Percentiles rank a stretch among this genome's conserved stretches.
Conservation (phyloP, 169 alveolate species). For the Besnoitia besnoiti region DNA sequence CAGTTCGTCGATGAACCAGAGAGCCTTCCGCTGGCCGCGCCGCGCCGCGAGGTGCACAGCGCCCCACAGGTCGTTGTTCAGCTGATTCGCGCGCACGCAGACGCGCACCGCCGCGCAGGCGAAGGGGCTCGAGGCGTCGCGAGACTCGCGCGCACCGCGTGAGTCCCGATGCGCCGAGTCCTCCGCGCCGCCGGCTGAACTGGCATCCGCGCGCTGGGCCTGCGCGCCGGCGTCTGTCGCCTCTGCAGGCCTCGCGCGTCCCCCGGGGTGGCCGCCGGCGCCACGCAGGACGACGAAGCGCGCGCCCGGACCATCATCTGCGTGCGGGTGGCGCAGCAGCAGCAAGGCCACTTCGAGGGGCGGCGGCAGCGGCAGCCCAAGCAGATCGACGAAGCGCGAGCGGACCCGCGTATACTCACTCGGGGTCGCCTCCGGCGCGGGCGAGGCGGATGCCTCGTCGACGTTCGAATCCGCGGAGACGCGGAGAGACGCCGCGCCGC, state of each 20-base stretch:
- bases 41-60: slow-evolving; percentile 10
- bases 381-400: not conserved
- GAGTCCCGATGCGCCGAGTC: too few species aligned
- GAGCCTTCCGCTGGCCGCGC: not conserved
- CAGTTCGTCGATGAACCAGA: not conserved
- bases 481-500: not conserved
- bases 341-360: slow-evolving; percentile 2
- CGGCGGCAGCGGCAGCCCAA: not conserved
- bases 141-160: too few species aligned
- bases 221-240: too few species aligned
- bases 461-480: not conserved
- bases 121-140: too few species aligned
- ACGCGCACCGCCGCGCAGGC: not conserved
- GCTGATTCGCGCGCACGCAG: slow-evolving; percentile 15
- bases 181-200: too few species aligned
- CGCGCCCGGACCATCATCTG: not conserved
- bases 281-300: not conserved
- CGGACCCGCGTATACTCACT: not conserved
- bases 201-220: too few species aligned
- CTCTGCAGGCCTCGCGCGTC: too few species aligned
- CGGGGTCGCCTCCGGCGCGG: not conserved
- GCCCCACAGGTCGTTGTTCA: slow-evolving; percentile 15
- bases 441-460: not conserved
- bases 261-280: too few species aligned
- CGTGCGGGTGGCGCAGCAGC: not conserved